phyloP scores from a whole-genome alignment of 2,329 filamentous ascomycete genomes.

The Fusarium euwallaceae region DNA sequence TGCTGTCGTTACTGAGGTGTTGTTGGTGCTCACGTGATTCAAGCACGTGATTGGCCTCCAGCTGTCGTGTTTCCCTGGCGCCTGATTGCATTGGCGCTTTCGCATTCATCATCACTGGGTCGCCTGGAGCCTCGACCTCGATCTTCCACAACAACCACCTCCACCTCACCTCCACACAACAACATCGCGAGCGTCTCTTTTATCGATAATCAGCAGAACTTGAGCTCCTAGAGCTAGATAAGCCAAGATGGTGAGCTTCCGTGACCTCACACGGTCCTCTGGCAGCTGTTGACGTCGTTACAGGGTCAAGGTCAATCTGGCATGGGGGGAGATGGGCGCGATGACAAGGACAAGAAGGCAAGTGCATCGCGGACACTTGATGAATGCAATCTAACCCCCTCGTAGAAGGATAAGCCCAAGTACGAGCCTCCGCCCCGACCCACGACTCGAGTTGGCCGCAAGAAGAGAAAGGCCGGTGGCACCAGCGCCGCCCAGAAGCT shows the following conservation, averaged over 20 bases:
- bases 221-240: conserved; percentile 48
- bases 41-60: conserved; percentile 49
- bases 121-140: conserved; percentile 42
- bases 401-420: conserved; percentile 99
- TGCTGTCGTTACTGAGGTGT: background rate
- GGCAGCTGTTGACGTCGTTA: conserved; percentile 38
- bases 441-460: conserved; percentile 95
- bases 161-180: conserved; percentile 26
- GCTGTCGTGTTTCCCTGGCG: conserved; percentile 61
- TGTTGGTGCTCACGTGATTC: conserved; percentile 35
- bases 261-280: background rate
- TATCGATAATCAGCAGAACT: conserved; percentile 17
- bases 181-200: conserved; percentile 7
- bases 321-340: conserved; percentile 85
- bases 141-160: conserved; percentile 40
- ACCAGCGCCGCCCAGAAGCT: conserved; percentile 96
- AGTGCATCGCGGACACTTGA: conserved; percentile 21
- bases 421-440: conserved; percentile 98
- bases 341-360: conserved; percentile 96
- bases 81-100: conserved; percentile 53
- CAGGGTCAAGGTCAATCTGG: conserved; percentile 90
- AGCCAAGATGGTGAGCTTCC: conserved; percentile 53
- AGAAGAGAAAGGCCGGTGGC: conserved; percentile 97
- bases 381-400: conserved; percentile 34
- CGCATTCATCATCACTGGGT: conserved; percentile 52